Conservation (phyloP, 2,329 filamentous ascomycete species). For the Aurifilum marmelostoma region DNA sequence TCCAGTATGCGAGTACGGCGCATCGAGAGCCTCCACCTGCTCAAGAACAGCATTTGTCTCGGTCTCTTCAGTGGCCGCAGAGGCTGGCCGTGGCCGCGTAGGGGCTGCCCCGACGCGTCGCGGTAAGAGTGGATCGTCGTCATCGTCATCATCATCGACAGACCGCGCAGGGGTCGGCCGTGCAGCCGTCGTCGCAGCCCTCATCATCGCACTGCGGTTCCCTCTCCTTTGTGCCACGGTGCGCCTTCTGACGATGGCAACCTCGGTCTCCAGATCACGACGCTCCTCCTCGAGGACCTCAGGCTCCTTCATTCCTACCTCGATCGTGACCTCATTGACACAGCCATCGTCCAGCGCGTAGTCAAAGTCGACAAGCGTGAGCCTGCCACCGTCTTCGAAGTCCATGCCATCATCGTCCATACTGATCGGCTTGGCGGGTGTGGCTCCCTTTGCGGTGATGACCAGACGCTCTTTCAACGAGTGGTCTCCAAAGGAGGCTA, state of each 20-base stretch:
- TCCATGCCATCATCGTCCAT: conserved; percentile 71
- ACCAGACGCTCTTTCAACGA: conserved; percentile 62
- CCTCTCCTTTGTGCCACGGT: conserved; percentile 68
- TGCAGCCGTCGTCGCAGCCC: conserved; percentile 50
- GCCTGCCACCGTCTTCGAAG: conserved; percentile 77
- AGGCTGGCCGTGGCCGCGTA: conserved; percentile 30
- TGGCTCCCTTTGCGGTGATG: conserved; percentile 72
- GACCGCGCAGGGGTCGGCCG: conserved; percentile 37
- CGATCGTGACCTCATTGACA: conserved; percentile 65
- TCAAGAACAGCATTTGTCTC: conserved; percentile 55
- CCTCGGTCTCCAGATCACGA: conserved; percentile 75
- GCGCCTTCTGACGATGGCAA: conserved; percentile 75
- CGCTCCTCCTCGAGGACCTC: conserved; percentile 74
- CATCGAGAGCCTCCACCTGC: conserved; percentile 66
- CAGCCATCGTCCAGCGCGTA: conserved; percentile 61
- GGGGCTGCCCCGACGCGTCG: conserved; percentile 48
- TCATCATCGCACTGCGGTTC: conserved; percentile 51
- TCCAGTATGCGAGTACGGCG: conserved; percentile 72
- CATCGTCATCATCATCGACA: conserved; percentile 34
- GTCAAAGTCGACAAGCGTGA: conserved; percentile 75
- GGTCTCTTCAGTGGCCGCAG: conserved; percentile 39
- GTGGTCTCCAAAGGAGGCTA: conserved; percentile 56
- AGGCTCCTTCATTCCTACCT: conserved; percentile 71
- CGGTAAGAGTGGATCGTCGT: conserved; percentile 58
- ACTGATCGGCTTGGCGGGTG: conserved; percentile 57